These are phyloP conservation scores for Oemleria cerasiformis DNA, from an alignment of 306 rosid genomes.

Conservation along the genomic window DNA sequence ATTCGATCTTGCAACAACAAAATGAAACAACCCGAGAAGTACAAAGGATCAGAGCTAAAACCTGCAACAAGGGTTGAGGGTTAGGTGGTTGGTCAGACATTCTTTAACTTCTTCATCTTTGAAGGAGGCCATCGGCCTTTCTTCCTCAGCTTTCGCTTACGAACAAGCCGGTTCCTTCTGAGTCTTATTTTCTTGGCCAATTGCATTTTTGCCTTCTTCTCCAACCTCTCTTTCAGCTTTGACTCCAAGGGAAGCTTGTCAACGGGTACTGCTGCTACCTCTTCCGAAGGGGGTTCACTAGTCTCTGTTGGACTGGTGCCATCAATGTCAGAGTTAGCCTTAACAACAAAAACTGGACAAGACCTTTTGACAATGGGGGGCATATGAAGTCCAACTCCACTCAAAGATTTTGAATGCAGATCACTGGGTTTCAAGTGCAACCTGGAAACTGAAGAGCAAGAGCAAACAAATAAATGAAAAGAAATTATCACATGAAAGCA, in stretches of 20 bases:
- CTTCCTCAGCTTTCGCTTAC: conserved; percentile 75
- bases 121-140: conserved; percentile 98
- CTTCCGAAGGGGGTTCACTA: conserved; percentile 31
- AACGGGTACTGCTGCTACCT: conserved; percentile 42
- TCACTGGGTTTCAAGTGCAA: conserved; percentile 31
- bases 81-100: conserved; percentile 51
- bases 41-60: conserved; percentile 31
- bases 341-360: conserved; percentile 20
- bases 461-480: background rate
- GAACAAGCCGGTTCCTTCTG: conserved; percentile 71
- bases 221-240: conserved; percentile 67
- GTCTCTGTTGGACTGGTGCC: conserved; percentile 24
- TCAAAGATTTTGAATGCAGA: conserved; percentile 30
- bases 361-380: conserved; percentile 27
- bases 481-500: conserved; percentile 1
- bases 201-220: conserved; percentile 70
- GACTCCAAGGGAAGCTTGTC: conserved; percentile 86
- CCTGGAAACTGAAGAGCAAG: conserved; percentile 42
- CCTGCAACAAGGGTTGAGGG: conserved; percentile 35
- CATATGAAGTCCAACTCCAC: conserved; percentile 35
- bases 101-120: conserved; percentile 84
- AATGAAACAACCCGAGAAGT: conserved; percentile 12
- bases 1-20: conserved; percentile 12
- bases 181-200: conserved; percentile 85
- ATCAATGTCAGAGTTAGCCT: conserved; percentile 37